phyloP scores from a whole-genome alignment of 2,329 filamentous ascomycete genomes.

The Colletotrichum sp. region DNA sequence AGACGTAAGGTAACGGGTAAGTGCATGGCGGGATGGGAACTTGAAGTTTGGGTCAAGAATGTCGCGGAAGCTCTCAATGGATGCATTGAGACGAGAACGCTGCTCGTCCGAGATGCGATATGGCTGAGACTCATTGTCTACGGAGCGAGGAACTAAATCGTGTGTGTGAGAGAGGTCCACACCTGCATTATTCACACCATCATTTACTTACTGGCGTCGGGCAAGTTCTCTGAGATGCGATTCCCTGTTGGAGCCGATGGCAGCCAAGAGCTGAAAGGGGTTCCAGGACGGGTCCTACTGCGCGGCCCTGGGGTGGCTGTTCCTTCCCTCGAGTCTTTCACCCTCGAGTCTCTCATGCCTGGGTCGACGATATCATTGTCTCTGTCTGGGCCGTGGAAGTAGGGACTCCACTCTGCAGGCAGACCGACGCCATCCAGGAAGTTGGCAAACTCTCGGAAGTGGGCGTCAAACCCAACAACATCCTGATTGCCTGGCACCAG shows the following conservation, averaged over 20 bases:
- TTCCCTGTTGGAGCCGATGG: constrained; percentile 38
- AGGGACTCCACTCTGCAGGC: constrained; percentile 43
- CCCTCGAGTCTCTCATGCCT: constrained; percentile 2
- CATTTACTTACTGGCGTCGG: constrained; percentile 24
- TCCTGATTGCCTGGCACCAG: neutral
- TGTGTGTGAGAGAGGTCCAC: neutral
- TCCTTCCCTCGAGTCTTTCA: constrained; percentile 11
- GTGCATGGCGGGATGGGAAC: constrained; percentile 39
- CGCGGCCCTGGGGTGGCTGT: constrained; percentile 9
- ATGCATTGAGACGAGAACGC: constrained; percentile 26
- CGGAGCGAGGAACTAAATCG: constrained; percentile 15
- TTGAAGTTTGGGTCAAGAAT: constrained; percentile 33
- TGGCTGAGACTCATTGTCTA: constrained; percentile 23
- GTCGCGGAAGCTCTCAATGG: constrained; percentile 31
- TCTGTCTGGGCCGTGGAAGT: constrained; percentile 33
- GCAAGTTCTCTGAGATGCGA: constrained; percentile 26
- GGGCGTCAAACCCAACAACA: constrained; percentile 29
- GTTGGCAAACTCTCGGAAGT: constrained; percentile 42
- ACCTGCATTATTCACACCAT: neutral
- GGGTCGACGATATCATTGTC: constrained; percentile 27
- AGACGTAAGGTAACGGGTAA: constrained; percentile 39
- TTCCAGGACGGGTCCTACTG: constrained; percentile 29
- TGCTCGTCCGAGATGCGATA: constrained; percentile 38
- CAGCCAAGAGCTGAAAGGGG: constrained; percentile 42
- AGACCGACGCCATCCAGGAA: constrained; percentile 42